Base-by-base conservation (phyloP, 1,139 yeast genomes). In the Zhuliangozyma blackwelliae region DNA sequence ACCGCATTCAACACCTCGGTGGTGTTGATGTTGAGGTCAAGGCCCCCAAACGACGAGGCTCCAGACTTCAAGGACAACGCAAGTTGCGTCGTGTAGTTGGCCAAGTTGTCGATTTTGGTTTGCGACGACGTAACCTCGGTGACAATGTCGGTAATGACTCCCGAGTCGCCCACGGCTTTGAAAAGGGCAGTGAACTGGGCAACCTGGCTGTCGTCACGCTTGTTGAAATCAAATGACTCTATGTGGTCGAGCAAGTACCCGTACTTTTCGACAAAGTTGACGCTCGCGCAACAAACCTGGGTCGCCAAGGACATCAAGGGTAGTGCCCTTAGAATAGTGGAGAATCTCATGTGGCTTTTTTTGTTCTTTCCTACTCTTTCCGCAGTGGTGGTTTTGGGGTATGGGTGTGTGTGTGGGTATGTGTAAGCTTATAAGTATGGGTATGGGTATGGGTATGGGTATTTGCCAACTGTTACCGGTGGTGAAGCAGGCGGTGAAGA, bases 31-130 rank as follows among this genome's bases (percentile, higher is more conserved):
- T 58, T 52, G 8, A 57, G 33, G 2, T 52, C 69, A 27, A 68
- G 66, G 47, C 74, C 68, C 2, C 51, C 69, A 27, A 68, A 66
- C 3, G 77, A 77, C 38, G 64, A 63, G 48, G 77, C 76, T 29
- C 62, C 60, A 27, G 67, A 50, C 5, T 30, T 26, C 16, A 38
- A 12, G 10, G 28, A 22, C 10, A 30, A 30, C 13, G 39, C 19
- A 11, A 35, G 37, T 11, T 36, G 32, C 19, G 48, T 40, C 7
- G 55, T 41, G 10, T 45, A n/a, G 35, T 54, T 48, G 9, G 59
- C 56, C 11, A 63, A 39, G 26, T 40, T 48, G 35, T 58, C 53
- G 40, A 61, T 51, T 32, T 55, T 42, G 8, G 34, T 29, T 30
- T 40, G 34, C 3, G 39, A 32, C 10, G 38, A 32, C 0, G 73